These are phyloP conservation scores for Claviceps africana DNA, from an alignment of 2,329 filamentous ascomycete species.

Conservation along the genomic window DNA sequence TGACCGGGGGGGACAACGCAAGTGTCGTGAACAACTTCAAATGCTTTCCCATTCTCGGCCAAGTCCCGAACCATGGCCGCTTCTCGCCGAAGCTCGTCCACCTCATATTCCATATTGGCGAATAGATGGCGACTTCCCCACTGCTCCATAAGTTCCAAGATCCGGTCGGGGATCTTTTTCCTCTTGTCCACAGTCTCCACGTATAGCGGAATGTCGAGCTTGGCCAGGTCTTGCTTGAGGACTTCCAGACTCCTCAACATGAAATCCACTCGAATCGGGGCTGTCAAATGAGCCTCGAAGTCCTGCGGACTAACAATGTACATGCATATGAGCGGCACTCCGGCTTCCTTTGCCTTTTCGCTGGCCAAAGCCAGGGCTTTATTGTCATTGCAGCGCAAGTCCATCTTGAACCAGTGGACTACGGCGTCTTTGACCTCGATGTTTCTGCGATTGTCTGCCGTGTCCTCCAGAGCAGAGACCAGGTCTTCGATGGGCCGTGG, in stretches of 20 bases:
- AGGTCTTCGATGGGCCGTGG: conserved; percentile 61
- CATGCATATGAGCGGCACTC: conserved; percentile 58
- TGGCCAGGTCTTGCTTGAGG: conserved; percentile 51
- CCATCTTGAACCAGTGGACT: conserved; percentile 84
- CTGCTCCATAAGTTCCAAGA: conserved; percentile 50
- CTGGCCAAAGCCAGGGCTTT: conserved; percentile 53
- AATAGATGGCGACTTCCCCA: conserved; percentile 68
- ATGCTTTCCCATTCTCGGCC: conserved; percentile 47
- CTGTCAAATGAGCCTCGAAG: conserved; percentile 64
- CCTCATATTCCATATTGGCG: conserved; percentile 81
- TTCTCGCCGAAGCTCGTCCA: conserved; percentile 75
- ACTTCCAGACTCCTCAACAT: conserved; percentile 56
- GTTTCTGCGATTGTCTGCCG: conserved; percentile 35
- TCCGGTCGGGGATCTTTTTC: conserved; percentile 42
- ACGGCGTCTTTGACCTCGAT: conserved; percentile 47
- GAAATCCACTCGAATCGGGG: conserved; percentile 65
- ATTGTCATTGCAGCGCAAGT: conserved; percentile 64
- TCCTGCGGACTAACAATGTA: conserved; percentile 77
- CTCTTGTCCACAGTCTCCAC: conserved; percentile 58
- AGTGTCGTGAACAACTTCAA: conserved; percentile 66
- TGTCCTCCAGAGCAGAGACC: conserved; percentile 45
- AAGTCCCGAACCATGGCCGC: conserved; percentile 48
- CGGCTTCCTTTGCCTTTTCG: conserved; percentile 47
- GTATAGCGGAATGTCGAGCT: conserved; percentile 63
- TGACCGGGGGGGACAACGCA: conserved; percentile 67